Evolutionary conservation across 441 rosid genomes (phyloP).

Genomic region (Adansonia rubrostipa): DNA sequence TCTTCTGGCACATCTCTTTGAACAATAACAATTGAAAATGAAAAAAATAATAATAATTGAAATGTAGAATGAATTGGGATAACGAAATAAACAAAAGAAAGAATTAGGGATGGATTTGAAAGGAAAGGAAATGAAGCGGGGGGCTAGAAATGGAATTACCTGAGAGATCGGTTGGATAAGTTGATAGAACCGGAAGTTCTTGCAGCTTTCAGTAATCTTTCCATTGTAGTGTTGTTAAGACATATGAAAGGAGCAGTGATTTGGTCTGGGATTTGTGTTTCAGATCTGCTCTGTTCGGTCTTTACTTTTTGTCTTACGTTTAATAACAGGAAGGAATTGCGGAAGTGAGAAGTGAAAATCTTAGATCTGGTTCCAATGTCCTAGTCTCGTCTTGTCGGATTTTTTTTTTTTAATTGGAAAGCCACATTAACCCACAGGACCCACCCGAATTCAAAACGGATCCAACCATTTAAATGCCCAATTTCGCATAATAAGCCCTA

Average conservation of each 20-base stretch:
- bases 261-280: not conserved
- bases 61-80: not conserved
- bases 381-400: not conserved
- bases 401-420: not conserved
- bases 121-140: not conserved
- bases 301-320: not conserved
- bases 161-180: slow-evolving; percentile 88
- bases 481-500: not conserved
- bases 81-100: not conserved
- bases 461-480: not conserved
- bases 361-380: not conserved
- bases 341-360: not conserved
- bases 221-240: slow-evolving; percentile 47
- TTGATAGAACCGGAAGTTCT: slow-evolving; percentile 90
- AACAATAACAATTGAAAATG: not conserved
- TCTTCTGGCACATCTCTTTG: slow-evolving; percentile 74
- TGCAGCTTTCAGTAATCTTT: slow-evolving; percentile 82
- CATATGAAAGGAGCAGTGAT: not conserved
- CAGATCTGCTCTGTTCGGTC: not conserved
- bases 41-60: not conserved
- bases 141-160: slow-evolving; percentile 36
- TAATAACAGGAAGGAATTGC: not conserved
- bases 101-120: not conserved
- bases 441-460: not conserved
- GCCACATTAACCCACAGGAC: not conserved